Conservation (phyloP, 768 basidiomycete genomes). For the Baorangia bicolor region DNA sequence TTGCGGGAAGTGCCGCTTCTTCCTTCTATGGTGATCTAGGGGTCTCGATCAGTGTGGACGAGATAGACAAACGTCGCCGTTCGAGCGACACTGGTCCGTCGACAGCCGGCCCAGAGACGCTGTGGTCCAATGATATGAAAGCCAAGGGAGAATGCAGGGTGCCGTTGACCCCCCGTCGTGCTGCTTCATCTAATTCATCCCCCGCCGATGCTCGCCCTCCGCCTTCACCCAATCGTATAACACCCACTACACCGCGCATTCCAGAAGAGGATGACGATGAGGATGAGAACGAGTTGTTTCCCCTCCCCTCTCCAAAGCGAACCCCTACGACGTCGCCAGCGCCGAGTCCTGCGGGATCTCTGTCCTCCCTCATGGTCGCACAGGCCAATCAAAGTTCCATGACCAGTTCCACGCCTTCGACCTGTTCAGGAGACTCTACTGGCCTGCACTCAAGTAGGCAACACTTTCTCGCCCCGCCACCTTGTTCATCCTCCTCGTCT, state of each 20-base stretch:
- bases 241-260: slow-evolving; percentile 24
- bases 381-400: not conserved
- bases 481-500: slow-evolving; percentile 25
- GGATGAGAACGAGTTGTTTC: slow-evolving; percentile 56
- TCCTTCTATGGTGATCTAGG: slow-evolving; percentile 17
- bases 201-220: not conserved
- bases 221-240: slow-evolving; percentile 13
- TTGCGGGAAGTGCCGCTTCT: slow-evolving; percentile 33
- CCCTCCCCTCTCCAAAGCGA: slow-evolving; percentile 57
- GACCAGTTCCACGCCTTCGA: slow-evolving; percentile 16
- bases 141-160: not conserved
- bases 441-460: not conserved
- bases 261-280: slow-evolving; percentile 44
- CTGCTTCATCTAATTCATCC: not conserved
- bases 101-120: not conserved
- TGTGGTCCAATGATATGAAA: not conserved
- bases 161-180: not conserved
- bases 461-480: slow-evolving; percentile 23
- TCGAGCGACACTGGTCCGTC: slow-evolving; percentile 36
- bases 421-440: slow-evolving; percentile 16
- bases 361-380: slow-evolving; percentile 21
- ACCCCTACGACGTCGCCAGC: slow-evolving; percentile 45
- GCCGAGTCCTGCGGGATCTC: slow-evolving; percentile 34
- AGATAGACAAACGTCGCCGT: slow-evolving; percentile 57
- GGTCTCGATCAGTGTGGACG: slow-evolving; percentile 56